A percentile compares a stretch with the other conserved stretches of the same genome.
Conservation (phyloP, 345 rosid genomes). For the Pseudoturritis turrita region DNA sequence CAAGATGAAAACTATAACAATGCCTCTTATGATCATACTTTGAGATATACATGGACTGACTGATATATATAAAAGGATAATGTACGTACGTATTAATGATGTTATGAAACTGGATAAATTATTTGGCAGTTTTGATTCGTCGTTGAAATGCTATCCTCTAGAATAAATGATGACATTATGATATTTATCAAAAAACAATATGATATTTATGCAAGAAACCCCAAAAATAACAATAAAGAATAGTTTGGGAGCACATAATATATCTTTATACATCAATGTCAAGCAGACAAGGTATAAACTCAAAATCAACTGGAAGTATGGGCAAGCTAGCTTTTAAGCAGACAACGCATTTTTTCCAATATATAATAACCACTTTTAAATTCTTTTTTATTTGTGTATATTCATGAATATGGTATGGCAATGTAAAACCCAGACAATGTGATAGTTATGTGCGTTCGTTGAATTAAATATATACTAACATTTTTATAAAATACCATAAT, state of each 20-base stretch:
- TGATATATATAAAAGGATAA: no score
- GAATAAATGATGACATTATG: no score
- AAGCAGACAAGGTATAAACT: slow-evolving; percentile 1
- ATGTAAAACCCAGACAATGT: not conserved
- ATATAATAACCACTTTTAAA: not conserved
- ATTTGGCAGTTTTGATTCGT: no score
- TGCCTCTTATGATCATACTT: no score
- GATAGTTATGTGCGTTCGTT: not conserved
- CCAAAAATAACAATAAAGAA: not conserved
- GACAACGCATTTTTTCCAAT: not conserved
- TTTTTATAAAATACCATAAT: not conserved
- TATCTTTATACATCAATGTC: not conserved
- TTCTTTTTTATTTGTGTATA: not conserved
- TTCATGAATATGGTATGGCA: not conserved
- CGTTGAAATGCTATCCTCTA: no score
- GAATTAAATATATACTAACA: not conserved
- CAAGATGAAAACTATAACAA: no score
- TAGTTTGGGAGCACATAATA: not conserved
- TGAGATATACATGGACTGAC: no score
- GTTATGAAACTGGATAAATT: no score
- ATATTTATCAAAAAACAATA: no score
- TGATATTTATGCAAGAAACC: not conserved
- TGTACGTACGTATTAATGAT: no score
- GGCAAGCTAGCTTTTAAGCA: slow-evolving; percentile 11
- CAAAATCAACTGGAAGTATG: not conserved